phyloP scores from a whole-genome alignment of 78 protist genomes.

The Tieghemostelium lacteum region DNA sequence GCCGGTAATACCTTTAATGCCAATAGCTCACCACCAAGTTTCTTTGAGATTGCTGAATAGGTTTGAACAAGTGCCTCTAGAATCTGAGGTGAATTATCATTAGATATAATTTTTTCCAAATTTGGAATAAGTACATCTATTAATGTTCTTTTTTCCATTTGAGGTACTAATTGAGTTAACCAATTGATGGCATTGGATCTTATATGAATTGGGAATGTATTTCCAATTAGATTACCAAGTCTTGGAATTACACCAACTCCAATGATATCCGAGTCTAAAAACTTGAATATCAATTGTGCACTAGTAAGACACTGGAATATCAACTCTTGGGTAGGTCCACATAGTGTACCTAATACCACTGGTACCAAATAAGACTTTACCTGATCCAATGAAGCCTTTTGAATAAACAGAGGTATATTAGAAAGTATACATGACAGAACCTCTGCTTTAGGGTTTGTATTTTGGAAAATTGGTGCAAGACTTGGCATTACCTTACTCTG shows the following conservation, averaged over 20 bases:
- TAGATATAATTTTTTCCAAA: conserved; percentile 35
- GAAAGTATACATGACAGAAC: conserved; percentile 16
- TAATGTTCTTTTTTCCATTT: conserved; percentile 29
- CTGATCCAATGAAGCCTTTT: conserved; percentile 1
- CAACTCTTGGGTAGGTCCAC: conserved; percentile 76
- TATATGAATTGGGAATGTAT: conserved; percentile 59
- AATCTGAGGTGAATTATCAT: conserved; percentile 51
- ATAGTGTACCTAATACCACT: conserved; percentile 38
- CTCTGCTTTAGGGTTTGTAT: conserved; percentile 26
- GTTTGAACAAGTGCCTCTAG: conserved; percentile 46
- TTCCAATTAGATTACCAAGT: conserved; percentile 32
- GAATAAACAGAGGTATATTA: not conserved
- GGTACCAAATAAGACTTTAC: conserved; percentile 27
- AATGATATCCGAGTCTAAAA: conserved; percentile 44
- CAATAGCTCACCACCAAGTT: conserved; percentile 63
- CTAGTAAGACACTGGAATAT: conserved; percentile 34
- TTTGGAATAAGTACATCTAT: conserved; percentile 33
- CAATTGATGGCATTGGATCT: conserved; percentile 55
- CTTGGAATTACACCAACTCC: conserved; percentile 31
- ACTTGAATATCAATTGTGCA: conserved; percentile 13
- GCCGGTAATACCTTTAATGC: conserved; percentile 71
- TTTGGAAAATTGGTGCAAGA: not conserved
- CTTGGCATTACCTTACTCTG: conserved; percentile 1
- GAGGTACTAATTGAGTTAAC: conserved; percentile 51
- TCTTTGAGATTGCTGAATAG: conserved; percentile 58